Conservation (phyloP, 2,329 filamentous ascomycete genomes). For the Rutstroemia sp. region DNA sequence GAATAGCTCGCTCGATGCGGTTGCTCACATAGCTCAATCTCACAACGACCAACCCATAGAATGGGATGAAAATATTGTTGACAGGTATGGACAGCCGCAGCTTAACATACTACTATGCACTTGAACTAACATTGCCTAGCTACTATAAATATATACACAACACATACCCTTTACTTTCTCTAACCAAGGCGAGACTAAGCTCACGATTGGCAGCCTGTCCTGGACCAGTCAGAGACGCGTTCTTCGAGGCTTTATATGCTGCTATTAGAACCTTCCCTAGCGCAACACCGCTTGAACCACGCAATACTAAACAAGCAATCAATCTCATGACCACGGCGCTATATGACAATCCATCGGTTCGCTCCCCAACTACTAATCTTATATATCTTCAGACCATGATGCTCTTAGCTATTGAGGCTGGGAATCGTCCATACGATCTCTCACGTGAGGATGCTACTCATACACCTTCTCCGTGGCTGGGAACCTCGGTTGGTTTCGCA, state of each 20-base stretch:
- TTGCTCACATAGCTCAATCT: slow-evolving; percentile 16
- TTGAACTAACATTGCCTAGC: slow-evolving; percentile 32
- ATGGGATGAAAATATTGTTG: slow-evolving; percentile 36
- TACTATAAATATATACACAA: slow-evolving; percentile 61
- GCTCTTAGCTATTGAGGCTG: slow-evolving; percentile 58
- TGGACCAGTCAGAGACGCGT: slow-evolving; percentile 51
- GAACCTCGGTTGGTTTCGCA: slow-evolving; percentile 57
- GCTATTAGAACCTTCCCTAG: slow-evolving; percentile 48
- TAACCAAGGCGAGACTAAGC: slow-evolving; percentile 47
- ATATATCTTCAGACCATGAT: slow-evolving; percentile 61
- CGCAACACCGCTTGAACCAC: slow-evolving; percentile 28
- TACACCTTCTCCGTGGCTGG: slow-evolving; percentile 48
- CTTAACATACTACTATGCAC: too few relatives aligned
- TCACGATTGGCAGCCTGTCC: slow-evolving; percentile 50
- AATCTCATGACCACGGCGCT: slow-evolving; percentile 37
- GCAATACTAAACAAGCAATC: slow-evolving; percentile 34
- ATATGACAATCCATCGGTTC: slow-evolving; percentile 35
- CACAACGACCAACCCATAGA: slow-evolving; percentile 30
- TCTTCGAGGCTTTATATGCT: slow-evolving; percentile 54
- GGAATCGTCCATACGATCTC: slow-evolving; percentile 37
- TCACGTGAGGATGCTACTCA: slow-evolving; percentile 36
- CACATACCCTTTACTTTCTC: slow-evolving; percentile 58
- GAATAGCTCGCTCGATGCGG: slow-evolving; percentile 22
- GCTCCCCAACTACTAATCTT: slow-evolving; percentile 36
- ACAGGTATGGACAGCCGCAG: slow-evolving; percentile 28